These are phyloP conservation scores for Paspalum notatum DNA, from an alignment of 176 grass and related monocot genomes.

Conservation along the genomic window DNA sequence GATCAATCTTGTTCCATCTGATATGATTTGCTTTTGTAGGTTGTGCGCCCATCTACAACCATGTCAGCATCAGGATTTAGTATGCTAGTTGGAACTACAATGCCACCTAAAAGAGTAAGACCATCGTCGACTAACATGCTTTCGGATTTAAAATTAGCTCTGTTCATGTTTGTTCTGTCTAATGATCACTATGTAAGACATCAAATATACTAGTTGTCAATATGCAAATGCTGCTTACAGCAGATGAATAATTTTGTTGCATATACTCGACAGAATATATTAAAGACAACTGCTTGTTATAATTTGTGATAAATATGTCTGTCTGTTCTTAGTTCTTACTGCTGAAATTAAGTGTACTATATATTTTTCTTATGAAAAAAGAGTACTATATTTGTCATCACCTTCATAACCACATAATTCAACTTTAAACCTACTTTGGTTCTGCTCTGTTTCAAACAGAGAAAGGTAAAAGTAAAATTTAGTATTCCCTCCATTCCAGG, in stretches of 20 bases:
- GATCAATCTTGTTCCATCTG: background rate
- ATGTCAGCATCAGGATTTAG: conserved; percentile 65
- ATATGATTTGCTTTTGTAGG: conserved; percentile 49
- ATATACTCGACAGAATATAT: background rate
- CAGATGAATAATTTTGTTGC: conserved; percentile 13
- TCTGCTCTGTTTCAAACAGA: background rate
- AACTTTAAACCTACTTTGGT: conserved; percentile 21
- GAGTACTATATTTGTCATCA: too few relatives aligned
- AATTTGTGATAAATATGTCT: background rate
- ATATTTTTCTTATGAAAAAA: too few relatives aligned
- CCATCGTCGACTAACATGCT: background rate
- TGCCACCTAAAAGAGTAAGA: conserved; percentile 55
- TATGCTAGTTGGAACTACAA: conserved; percentile 52
- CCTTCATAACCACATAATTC: background rate
- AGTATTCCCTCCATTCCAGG: background rate
- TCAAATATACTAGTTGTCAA: conserved; percentile 11
- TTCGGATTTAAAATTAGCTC: background rate
- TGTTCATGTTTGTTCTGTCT: conserved; percentile 22
- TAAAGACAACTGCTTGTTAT: background rate
- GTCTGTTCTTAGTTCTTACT: background rate
- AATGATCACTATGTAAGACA: conserved; percentile 18
- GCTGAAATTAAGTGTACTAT: background rate
- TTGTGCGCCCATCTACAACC: conserved; percentile 53
- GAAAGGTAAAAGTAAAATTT: background rate
- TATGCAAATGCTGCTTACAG: conserved; percentile 6